Evolutionary conservation across 805 yeast genomes (phyloP), one percentile per base, ranked within the genome.

Genomic region (Yamadazyma paraphyllophila): DNA sequence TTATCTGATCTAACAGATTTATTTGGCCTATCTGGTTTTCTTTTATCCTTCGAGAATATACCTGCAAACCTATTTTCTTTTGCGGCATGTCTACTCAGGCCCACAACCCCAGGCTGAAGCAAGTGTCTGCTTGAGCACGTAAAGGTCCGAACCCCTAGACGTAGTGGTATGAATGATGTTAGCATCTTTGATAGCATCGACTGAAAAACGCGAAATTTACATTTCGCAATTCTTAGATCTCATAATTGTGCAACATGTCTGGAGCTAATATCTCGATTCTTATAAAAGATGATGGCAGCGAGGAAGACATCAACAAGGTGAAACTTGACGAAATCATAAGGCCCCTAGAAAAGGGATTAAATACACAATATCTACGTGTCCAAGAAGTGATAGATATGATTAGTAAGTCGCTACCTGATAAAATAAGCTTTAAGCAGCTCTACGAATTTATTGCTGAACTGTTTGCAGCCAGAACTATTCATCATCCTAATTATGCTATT

Each of bases 401-500:
- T 7, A 40, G 38, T n/a, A 7, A 25, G 12, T 57, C 63, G 0
- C 31, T 62, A n/a, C 63, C 66, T 8, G 54, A 50, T 11, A 36
- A 39, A 9, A 49, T 57, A 4, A 30, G 39, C 1, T 7, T 51
- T 9, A 36, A 55, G 14, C 59, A 66, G 31, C 57, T 68, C 9
- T 57, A 55, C 37, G 67, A 60, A 16, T 57, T 63, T 36, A 54
- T 59, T 6, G 59, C 67, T 13, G 76, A 71, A 47, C 50, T 61
- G 14, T 45, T 68, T 36, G 75, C 76, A 1, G 51, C 63, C 15
- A 59, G 59, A 44, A 62, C 60, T 7, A 60, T 62, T 2, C 48
- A 55, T 34, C 72, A 70, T 46, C 74, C 74, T 1, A 69, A 65
- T 39, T 64, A 57, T 45, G 53, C 73, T 5, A 39, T 57, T 2